These are phyloP conservation scores for Neurospora cerealis DNA, from an alignment of 495 filamentous ascomycete genomes.

Conservation along the genomic window DNA sequence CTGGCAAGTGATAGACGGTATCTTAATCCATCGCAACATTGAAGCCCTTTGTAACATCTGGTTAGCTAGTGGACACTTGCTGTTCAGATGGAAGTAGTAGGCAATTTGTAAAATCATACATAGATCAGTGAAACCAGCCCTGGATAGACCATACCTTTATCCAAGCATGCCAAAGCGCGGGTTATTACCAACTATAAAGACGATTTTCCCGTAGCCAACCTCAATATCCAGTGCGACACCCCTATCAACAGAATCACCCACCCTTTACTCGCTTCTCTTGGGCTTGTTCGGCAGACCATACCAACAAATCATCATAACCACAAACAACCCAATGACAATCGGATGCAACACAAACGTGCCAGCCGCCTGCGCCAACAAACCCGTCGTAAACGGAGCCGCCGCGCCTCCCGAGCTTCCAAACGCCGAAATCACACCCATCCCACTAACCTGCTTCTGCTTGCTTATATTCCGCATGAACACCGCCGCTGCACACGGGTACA, in stretches of 20 bases:
- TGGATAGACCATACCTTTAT: too few species aligned
- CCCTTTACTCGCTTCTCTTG: conserved; percentile 43
- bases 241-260: not conserved
- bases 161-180: too few species aligned
- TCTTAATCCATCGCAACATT: too few species aligned
- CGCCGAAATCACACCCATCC: conserved; percentile 58
- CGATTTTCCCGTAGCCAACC: too few species aligned
- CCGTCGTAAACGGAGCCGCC: conserved; percentile 64
- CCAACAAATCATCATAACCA: conserved; percentile 61
- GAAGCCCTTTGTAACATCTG: too few species aligned
- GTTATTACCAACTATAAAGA: too few species aligned
- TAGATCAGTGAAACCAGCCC: too few species aligned
- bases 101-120: too few species aligned
- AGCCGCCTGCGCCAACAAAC: conserved; percentile 54
- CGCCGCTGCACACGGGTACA: conserved; percentile 61
- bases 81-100: too few species aligned
- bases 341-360: conserved; percentile 73
- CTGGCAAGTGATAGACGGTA: too few species aligned
- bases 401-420: conserved; percentile 69
- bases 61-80: too few species aligned
- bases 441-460: conserved; percentile 52
- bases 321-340: conserved; percentile 55
- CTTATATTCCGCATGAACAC: conserved; percentile 55
- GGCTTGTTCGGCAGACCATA: conserved; percentile 40
- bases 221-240: not conserved